phyloP scores from a whole-genome alignment of 202 grass and related monocot species.

The Carex arenaria region DNA sequence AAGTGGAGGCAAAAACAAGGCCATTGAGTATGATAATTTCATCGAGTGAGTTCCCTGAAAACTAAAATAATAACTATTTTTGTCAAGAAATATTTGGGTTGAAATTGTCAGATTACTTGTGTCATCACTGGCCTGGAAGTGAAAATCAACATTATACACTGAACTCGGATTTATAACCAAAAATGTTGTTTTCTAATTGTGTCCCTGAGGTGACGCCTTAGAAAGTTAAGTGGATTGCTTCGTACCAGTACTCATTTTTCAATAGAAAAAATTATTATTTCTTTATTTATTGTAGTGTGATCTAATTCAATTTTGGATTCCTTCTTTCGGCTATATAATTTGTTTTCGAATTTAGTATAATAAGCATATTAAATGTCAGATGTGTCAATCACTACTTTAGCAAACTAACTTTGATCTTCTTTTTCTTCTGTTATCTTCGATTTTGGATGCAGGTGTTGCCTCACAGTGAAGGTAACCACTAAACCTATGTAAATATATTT shows the following conservation, averaged over 20 bases:
- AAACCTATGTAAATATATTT: neutral
- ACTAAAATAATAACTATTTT: neutral
- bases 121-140: neutral
- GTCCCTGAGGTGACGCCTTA: neutral
- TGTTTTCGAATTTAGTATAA: neutral
- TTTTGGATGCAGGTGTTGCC: slow-evolving; percentile 62
- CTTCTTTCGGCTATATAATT: neutral
- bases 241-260: neutral
- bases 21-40: slow-evolving; percentile 95
- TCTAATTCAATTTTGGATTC: neutral
- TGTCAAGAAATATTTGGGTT: neutral
- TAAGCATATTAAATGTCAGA: neutral
- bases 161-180: neutral
- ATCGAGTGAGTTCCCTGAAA: slow-evolving; percentile 65
- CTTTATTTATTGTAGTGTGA: neutral
- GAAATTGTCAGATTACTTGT: neutral
- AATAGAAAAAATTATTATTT: neutral
- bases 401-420: neutral
- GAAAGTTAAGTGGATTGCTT: neutral
- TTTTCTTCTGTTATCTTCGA: neutral
- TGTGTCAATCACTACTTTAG: neutral
- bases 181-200: neutral
- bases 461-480: slow-evolving; percentile 82
- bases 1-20: slow-evolving; percentile 74
- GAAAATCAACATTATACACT: neutral